These are phyloP conservation scores for Neonectria coccinea DNA, from an alignment of 2,329 filamentous ascomycete species.

Conservation along the genomic window DNA sequence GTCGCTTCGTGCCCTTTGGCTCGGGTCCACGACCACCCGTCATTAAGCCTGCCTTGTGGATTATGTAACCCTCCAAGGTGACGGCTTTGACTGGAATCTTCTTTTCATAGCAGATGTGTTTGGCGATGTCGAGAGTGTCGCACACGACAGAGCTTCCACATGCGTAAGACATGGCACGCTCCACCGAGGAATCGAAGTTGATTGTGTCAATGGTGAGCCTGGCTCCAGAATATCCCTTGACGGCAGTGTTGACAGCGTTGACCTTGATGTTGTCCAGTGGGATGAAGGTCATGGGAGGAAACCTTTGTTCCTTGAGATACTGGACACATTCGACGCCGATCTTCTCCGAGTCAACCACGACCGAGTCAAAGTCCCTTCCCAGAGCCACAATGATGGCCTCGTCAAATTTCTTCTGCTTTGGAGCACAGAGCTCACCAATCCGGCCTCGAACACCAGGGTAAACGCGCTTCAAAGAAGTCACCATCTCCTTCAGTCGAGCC, in stretches of 20 bases:
- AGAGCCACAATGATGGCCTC: conserved; percentile 93
- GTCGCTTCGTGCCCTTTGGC: conserved; percentile 78
- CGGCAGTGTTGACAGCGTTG: conserved; percentile 86
- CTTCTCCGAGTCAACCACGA: conserved; percentile 95
- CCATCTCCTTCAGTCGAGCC: conserved; percentile 80
- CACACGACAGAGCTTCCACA: conserved; percentile 96
- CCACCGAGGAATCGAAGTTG: conserved; percentile 88
- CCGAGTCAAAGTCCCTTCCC: conserved; percentile 91
- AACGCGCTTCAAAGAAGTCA: conserved; percentile 87
- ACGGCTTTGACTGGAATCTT: conserved; percentile 93
- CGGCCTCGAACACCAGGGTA: conserved; percentile 93
- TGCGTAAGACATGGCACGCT: conserved; percentile 93
- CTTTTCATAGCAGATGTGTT: conserved; percentile 87
- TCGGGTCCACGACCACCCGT: conserved; percentile 89
- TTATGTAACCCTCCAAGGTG: conserved; percentile 93
- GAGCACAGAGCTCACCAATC: conserved; percentile 90
- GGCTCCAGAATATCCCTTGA: conserved; percentile 89
- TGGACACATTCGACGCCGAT: conserved; percentile 94
- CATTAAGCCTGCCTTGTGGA: conserved; percentile 96
- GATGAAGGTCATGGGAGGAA: conserved; percentile 91
- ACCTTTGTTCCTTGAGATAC: conserved; percentile 90
- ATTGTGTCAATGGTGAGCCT: conserved; percentile 95
- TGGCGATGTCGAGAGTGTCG: conserved; percentile 86
- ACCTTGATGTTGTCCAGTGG: conserved; percentile 98
- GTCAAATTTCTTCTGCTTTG: conserved; percentile 96